Percentiles rank a stretch among this genome's conserved stretches.
These are phyloP conservation scores for Boehmeria nivea DNA, from an alignment of 306 rosid genomes.

Conservation along the genomic window DNA sequence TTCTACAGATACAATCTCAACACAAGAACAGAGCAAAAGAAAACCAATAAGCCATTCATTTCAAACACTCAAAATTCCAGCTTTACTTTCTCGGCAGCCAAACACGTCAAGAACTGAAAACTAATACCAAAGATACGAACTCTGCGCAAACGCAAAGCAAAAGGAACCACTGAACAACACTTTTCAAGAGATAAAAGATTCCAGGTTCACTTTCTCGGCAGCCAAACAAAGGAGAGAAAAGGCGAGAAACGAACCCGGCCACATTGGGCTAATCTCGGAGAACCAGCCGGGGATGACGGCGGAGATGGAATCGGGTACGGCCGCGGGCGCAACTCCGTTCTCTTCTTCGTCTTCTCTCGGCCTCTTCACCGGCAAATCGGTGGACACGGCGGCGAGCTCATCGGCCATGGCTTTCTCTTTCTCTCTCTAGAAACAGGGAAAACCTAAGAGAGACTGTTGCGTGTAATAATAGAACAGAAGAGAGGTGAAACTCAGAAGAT, in stretches of 20 bases:
- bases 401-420: conserved; percentile 42
- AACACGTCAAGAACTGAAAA: neutral
- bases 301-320: conserved; percentile 39
- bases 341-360: conserved; percentile 49
- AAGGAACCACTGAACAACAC: no score
- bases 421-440: neutral
- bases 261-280: conserved; percentile 98
- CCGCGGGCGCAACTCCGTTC: conserved; percentile 44
- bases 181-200: no score
- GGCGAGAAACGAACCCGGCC: conserved; percentile 74
- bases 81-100: neutral
- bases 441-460: conserved; percentile 1
- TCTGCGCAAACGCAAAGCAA: no score
- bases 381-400: conserved; percentile 27
- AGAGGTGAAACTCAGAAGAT: no score
- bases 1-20: no score
- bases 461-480: no score
- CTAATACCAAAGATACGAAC: neutral
- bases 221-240: conserved; percentile 4
- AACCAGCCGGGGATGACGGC: conserved; percentile 94
- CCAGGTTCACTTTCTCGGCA: neutral
- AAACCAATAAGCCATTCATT: neutral
- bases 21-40: no score
- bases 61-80: neutral
- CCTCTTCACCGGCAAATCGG: conserved; percentile 58